These are phyloP conservation scores for Torrubiella hemipterigena DNA, from an alignment of 2,329 filamentous ascomycete species.

Conservation along the genomic window DNA sequence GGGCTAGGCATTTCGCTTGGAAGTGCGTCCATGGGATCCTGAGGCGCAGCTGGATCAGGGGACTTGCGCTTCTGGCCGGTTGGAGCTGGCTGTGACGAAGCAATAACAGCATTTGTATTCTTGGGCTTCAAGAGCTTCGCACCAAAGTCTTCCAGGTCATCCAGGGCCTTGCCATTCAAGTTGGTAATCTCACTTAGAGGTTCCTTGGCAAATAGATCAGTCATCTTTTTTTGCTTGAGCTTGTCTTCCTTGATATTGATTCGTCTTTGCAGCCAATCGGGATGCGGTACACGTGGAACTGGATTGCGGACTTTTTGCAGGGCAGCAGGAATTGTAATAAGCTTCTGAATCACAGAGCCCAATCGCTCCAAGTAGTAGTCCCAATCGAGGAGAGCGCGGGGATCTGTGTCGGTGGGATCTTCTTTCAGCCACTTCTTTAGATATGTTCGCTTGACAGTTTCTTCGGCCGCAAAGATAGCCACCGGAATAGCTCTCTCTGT, in stretches of 20 bases:
- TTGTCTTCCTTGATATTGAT: conserved; percentile 95
- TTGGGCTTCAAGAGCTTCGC: conserved; percentile 55
- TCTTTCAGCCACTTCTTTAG: conserved; percentile 93
- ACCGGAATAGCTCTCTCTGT: conserved; percentile 92
- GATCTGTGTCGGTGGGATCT: conserved; percentile 83
- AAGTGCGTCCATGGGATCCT: conserved; percentile 71
- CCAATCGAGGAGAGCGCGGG: conserved; percentile 85
- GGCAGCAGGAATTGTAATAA: conserved; percentile 96
- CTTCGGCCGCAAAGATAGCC: conserved; percentile 92
- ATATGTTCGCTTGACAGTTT: conserved; percentile 76
- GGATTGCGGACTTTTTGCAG: conserved; percentile 92
- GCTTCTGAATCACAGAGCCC: conserved; percentile 94
- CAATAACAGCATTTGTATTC: conserved; percentile 39
- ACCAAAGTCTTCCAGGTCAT: conserved; percentile 76
- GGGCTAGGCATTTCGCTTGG: conserved; percentile 77
- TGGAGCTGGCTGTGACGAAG: conserved; percentile 37
- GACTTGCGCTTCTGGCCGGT: conserved; percentile 59
- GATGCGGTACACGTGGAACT: conserved; percentile 84
- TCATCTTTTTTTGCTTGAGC: conserved; percentile 98
- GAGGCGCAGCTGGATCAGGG: conserved; percentile 51
- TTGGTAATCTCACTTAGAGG: conserved; percentile 65
- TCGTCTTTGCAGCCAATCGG: conserved; percentile 88
- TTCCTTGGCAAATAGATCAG: conserved; percentile 67
- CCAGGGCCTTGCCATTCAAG: conserved; percentile 39
- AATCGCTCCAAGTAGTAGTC: conserved; percentile 93